These are phyloP conservation scores for Eucalyptus virginea DNA, from an alignment of 345 rosid genomes.

Conservation along the genomic window DNA sequence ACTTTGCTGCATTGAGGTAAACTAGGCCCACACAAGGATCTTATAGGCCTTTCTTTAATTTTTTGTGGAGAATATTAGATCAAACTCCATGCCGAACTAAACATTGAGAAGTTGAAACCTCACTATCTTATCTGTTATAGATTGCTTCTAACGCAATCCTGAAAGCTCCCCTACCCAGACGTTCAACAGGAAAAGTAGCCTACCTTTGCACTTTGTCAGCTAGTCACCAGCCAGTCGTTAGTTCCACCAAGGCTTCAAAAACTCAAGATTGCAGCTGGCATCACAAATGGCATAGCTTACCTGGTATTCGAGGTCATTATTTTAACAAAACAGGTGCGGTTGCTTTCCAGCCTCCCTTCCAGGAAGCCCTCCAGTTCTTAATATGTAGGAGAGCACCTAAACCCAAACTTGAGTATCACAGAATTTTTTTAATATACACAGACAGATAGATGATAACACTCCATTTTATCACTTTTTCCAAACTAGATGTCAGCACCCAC, in stretches of 20 bases:
- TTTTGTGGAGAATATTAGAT: not conserved
- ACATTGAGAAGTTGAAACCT: not conserved
- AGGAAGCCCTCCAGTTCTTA: conserved; percentile 86
- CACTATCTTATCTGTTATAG: conserved; percentile 48
- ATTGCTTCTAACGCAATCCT: conserved; percentile 73
- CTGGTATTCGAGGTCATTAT: conserved; percentile 82
- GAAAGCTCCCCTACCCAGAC: conserved; percentile 89
- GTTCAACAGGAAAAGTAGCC: conserved; percentile 84
- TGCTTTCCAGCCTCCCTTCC: conserved; percentile 33
- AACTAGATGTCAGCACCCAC: not conserved
- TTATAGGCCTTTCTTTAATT: not conserved
- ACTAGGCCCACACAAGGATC: not conserved
- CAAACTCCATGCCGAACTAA: not conserved
- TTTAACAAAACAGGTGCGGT: conserved; percentile 57
- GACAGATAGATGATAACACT: not conserved
- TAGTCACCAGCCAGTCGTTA: not conserved
- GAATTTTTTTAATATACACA: not conserved
- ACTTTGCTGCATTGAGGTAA: not conserved
- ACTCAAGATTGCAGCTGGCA: not conserved
- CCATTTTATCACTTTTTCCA: not conserved
- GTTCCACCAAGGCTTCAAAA: not conserved
- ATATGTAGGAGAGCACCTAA: conserved; percentile 75
- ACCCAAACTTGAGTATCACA: not conserved
- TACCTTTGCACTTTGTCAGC: conserved; percentile 35
- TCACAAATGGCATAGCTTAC: conserved; percentile 12